phyloP scores from a whole-genome alignment of 75 land plant genomes.

The Gnetum montanum region DNA sequence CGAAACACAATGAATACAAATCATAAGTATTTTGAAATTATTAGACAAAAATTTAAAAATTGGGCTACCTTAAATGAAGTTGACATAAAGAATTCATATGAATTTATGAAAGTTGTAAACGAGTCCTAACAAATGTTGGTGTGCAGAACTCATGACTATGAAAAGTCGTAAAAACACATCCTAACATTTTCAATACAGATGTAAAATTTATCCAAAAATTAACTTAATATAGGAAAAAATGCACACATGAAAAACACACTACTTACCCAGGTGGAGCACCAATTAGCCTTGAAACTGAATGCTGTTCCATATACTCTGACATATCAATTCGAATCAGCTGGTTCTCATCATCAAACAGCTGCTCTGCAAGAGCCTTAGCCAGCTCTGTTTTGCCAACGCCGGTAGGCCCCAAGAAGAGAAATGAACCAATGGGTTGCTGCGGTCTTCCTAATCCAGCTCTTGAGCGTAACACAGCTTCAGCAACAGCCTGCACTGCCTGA shows the following conservation, averaged over 20 bases:
- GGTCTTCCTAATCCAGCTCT: slow-evolving; percentile 85
- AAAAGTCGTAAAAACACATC: too few relatives aligned
- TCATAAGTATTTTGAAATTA: too few relatives aligned
- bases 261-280: slow-evolving; percentile 97
- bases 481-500: slow-evolving; percentile 82
- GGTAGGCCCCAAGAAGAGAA: slow-evolving; percentile 94
- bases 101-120: too few relatives aligned
- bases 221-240: too few relatives aligned
- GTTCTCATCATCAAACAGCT: slow-evolving; percentile 92
- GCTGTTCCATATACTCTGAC: slow-evolving; percentile 83
- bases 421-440: slow-evolving; percentile 90
- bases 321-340: slow-evolving; percentile 76
- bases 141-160: too few relatives aligned
- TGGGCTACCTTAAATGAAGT: too few relatives aligned
- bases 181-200: neutral
- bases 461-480: slow-evolving; percentile 85
- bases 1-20: too few relatives aligned
- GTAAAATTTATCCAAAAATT: too few relatives aligned
- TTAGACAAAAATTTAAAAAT: too few relatives aligned
- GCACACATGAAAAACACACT: too few relatives aligned
- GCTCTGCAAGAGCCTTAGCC: slow-evolving; percentile 96
- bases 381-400: slow-evolving; percentile 99
- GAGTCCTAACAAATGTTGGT: too few relatives aligned
- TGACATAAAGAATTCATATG: too few relatives aligned
- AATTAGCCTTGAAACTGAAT: slow-evolving; percentile 65